A percentile compares a stretch with the other conserved stretches of the same genome.
Conservation (phyloP, 345 rosid species). For the Aurinia saxatilis region DNA sequence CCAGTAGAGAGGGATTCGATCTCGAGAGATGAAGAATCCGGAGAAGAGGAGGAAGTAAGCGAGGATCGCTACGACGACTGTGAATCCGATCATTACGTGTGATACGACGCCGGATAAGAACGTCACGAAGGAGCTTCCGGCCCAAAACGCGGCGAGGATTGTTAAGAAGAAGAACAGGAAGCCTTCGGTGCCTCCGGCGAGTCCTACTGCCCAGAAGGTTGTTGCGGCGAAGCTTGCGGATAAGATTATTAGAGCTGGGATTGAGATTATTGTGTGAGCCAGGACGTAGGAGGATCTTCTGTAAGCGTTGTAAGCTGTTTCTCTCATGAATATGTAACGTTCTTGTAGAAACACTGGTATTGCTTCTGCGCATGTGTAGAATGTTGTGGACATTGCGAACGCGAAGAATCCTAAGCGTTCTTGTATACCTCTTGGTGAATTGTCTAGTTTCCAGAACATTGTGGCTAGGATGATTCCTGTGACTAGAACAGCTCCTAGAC, state of each 20-base stretch:
- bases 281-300: constrained; percentile 84
- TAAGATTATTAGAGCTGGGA: constrained; percentile 61
- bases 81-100: constrained; percentile 80
- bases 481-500: constrained; percentile 64
- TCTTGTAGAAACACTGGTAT: constrained; percentile 87
- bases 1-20: too few relatives aligned
- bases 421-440: constrained; percentile 76
- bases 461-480: constrained; percentile 83
- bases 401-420: constrained; percentile 89
- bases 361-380: constrained; percentile 91
- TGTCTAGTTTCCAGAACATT: constrained; percentile 68
- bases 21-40: constrained; percentile 63
- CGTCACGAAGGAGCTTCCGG: constrained; percentile 83
- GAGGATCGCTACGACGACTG: constrained; percentile 65
- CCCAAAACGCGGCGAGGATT: constrained; percentile 77
- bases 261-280: constrained; percentile 57
- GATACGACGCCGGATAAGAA: constrained; percentile 83
- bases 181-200: constrained; percentile 56
- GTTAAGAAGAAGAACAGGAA: constrained; percentile 68
- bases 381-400: too few relatives aligned
- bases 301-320: constrained; percentile 90
- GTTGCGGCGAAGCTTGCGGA: constrained; percentile 59
- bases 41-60: constrained; percentile 89
- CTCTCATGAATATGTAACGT: constrained; percentile 92
- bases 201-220: constrained; percentile 77